phyloP scores from a whole-genome alignment of 129 eudicot genomes.

The Centella asiatica region DNA sequence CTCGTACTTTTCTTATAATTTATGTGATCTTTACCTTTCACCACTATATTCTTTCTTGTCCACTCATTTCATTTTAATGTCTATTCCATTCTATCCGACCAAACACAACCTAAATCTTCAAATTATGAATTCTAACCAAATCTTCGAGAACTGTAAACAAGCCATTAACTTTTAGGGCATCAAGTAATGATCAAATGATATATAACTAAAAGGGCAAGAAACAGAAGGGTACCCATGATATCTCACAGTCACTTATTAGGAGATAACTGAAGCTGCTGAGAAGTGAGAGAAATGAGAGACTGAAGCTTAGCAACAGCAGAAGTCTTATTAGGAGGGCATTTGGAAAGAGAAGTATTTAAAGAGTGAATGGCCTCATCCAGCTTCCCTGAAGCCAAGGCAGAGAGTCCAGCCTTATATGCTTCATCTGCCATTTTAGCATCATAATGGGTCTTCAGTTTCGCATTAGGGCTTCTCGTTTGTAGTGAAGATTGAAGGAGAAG shows the following conservation, averaged over 20 bases:
- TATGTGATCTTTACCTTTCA: no score
- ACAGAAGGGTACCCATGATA: conserved; percentile 10
- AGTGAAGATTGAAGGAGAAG: conserved; percentile 27
- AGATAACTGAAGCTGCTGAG: conserved; percentile 40
- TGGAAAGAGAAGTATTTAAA: conserved; percentile 54
- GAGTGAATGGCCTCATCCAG: conserved; percentile 53
- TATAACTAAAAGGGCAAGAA: background rate
- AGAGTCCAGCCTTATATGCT: conserved; percentile 57
- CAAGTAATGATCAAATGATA: background rate
- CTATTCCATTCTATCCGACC: background rate
- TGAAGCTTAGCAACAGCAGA: conserved; percentile 63
- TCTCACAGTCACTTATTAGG: conserved; percentile 19
- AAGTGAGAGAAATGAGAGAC: conserved; percentile 53
- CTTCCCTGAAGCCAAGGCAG: conserved; percentile 62
- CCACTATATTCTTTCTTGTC: no score
- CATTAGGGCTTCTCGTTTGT: conserved; percentile 20
- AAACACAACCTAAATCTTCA: no score
- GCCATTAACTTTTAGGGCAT: background rate
- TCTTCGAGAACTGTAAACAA: background rate
- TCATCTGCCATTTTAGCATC: conserved; percentile 62
- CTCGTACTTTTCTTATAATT: no score
- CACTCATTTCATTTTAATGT: no score
- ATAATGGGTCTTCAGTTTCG: conserved; percentile 22
- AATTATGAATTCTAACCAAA: background rate
- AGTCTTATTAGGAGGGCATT: conserved; percentile 66